Evolutionary conservation across 176 grass and related monocot species (phyloP).

Genomic region (Carex parvula): DNA sequence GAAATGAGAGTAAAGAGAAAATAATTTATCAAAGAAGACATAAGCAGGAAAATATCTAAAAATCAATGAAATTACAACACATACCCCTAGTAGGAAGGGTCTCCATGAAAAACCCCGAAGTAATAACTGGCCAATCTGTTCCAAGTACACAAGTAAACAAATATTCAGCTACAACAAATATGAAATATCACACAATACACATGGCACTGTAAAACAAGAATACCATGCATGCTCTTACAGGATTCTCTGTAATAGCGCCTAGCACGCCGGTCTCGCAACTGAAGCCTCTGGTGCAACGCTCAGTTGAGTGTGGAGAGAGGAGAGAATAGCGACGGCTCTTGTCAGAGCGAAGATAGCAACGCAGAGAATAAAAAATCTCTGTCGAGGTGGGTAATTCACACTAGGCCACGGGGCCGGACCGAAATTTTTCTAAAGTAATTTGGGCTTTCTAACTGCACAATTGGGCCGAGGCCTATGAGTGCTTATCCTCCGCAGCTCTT

Average conservation of each 20-base stretch:
- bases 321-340: not conserved
- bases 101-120: slow-evolving; percentile 8
- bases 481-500: not conserved
- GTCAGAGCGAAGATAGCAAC: not conserved
- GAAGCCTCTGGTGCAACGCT: not conserved
- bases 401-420: not conserved
- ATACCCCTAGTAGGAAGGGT: slow-evolving; percentile 24
- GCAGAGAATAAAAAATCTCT: not conserved
- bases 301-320: not conserved
- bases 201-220: not conserved
- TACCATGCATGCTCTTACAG: not conserved
- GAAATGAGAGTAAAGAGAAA: slow-evolving; percentile 12
- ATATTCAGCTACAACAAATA: not conserved
- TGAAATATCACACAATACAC: not conserved
- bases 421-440: not conserved
- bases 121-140: not conserved
- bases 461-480: not conserved
- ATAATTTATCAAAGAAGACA: not conserved
- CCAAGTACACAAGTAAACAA: not conserved
- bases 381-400: not conserved
- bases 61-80: not conserved
- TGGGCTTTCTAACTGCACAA: not conserved
- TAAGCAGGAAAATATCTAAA: not conserved
- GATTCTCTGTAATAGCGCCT: not conserved
- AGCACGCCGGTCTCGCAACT: not conserved